Percentiles rank a stretch among this genome's conserved stretches.
Conservation (phyloP, 768 basidiomycete genomes). For the Pleurotus platypus region DNA sequence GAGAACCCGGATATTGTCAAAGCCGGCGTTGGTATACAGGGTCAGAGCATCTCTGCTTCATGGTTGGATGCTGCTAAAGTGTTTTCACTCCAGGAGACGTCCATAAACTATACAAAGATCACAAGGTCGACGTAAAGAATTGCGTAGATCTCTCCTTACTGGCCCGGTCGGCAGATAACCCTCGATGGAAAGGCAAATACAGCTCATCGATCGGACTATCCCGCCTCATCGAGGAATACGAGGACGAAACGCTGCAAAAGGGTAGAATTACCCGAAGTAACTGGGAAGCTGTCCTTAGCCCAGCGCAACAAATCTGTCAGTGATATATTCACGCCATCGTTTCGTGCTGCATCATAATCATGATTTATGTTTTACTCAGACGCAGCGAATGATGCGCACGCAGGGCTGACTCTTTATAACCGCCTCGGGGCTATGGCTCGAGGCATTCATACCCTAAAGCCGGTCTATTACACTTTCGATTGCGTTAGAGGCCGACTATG, state of each 20-base stretch:
- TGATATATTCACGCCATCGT: constrained; percentile 10
- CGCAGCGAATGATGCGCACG: constrained; percentile 70
- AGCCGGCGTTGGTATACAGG: constrained; percentile 71
- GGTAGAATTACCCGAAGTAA: constrained; percentile 62
- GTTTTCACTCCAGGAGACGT: constrained; percentile 50
- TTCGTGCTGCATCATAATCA: constrained; percentile 7
- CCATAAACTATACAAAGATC: constrained; percentile 55
- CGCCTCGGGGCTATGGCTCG: constrained; percentile 41
- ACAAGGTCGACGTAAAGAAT: constrained; percentile 39
- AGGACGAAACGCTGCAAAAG: constrained; percentile 49
- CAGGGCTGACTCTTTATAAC: constrained; percentile 52
- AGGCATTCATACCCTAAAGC: constrained; percentile 26
- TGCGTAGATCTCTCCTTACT: constrained; percentile 71
- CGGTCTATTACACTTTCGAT: constrained; percentile 57
- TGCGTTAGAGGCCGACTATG: constrained; percentile 41
- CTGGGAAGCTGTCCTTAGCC: constrained; percentile 55
- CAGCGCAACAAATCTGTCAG: constrained; percentile 59
- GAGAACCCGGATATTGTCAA: constrained; percentile 53
- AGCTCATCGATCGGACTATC: constrained; percentile 57
- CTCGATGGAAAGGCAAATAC: constrained; percentile 71
- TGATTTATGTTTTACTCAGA: constrained; percentile 35
- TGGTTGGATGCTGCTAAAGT: background rate
- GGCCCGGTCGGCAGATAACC: constrained; percentile 67
- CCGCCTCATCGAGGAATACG: constrained; percentile 60
- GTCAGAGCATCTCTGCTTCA: constrained; percentile 26